phyloP scores from a whole-genome alignment of 106 monocot species.

The Agapanthus africanus region DNA sequence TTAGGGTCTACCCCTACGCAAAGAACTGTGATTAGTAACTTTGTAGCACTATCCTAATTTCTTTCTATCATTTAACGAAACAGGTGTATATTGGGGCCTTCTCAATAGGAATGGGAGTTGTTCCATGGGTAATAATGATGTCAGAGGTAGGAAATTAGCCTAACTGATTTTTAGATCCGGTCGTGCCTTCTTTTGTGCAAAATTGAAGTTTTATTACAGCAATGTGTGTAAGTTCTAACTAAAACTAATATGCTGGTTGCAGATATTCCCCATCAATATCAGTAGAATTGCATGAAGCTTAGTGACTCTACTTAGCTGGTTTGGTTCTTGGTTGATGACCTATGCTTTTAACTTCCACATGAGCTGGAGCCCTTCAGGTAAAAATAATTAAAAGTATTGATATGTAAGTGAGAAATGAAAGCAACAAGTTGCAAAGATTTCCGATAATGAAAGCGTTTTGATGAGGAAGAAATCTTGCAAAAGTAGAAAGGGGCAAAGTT shows the following conservation, averaged over 20 bases:
- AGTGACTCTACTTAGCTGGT: constrained; percentile 51
- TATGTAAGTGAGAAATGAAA: too few relatives aligned
- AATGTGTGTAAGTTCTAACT: too few relatives aligned
- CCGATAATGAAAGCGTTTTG: too few relatives aligned
- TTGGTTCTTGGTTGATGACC: constrained; percentile 38
- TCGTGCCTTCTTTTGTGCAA: neutral
- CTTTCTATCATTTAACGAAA: neutral
- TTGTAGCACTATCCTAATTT: neutral
- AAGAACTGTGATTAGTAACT: neutral
- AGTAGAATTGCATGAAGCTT: constrained; percentile 48
- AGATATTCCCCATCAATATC: constrained; percentile 56
- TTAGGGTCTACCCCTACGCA: neutral
- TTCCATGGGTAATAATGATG: constrained; percentile 97
- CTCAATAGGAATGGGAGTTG: constrained; percentile 77
- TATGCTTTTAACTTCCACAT: constrained; percentile 52
- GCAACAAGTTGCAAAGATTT: too few relatives aligned
- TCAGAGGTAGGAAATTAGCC: constrained; percentile 52
- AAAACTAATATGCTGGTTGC: constrained; percentile 5
- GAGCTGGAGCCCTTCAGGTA: constrained; percentile 52
- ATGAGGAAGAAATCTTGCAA: too few relatives aligned
- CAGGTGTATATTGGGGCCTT: constrained; percentile 53
- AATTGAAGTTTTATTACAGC: neutral
- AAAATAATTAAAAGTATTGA: too few relatives aligned
- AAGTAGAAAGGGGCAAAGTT: too few relatives aligned
- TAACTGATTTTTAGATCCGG: neutral